Conservation (phyloP, 352 stramenopile genomes). For the Globisporangium megalacanthum region DNA sequence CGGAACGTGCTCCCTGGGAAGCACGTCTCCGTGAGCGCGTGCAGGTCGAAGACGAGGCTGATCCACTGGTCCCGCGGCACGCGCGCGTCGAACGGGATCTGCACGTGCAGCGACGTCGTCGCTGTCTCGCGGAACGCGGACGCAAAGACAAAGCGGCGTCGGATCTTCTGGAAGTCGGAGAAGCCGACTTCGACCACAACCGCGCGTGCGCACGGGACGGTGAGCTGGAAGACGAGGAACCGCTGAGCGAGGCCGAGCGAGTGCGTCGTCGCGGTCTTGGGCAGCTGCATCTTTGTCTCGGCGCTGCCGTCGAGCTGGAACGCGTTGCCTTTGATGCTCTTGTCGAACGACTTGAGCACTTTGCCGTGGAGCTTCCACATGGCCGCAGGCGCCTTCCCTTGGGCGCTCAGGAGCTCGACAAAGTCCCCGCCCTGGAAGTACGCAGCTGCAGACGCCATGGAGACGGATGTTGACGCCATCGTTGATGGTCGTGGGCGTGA, state of each 20-base stretch:
- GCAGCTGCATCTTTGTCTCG: conserved; percentile 80
- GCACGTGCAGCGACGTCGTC: conserved; percentile 50
- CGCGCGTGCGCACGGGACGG: conserved; percentile 51
- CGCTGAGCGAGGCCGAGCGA: conserved; percentile 63
- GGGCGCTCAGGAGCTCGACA: conserved; percentile 75
- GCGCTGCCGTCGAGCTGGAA: conserved; percentile 71
- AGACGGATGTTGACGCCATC: not conserved
- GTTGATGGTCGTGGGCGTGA: not conserved
- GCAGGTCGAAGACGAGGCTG: conserved; percentile 73
- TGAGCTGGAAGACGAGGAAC: conserved; percentile 67
- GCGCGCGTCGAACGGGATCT: conserved; percentile 46
- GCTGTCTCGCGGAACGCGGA: conserved; percentile 73
- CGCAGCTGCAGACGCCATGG: conserved; percentile 1
- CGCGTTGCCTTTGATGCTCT: conserved; percentile 67
- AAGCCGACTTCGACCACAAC: conserved; percentile 81
- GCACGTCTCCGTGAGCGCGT: conserved; percentile 47
- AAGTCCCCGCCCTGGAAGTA: conserved; percentile 82
- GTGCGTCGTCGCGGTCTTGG: conserved; percentile 36
- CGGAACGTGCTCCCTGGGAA: conserved; percentile 54
- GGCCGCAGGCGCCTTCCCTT: conserved; percentile 63
- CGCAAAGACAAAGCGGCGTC: conserved; percentile 66
- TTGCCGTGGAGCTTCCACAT: conserved; percentile 75
- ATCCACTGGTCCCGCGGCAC: conserved; percentile 70
- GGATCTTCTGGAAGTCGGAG: conserved; percentile 65
- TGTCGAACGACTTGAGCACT: conserved; percentile 78